Evolutionary conservation across 306 rosid genomes (phyloP).

Genomic region (Acacia acuminata): DNA sequence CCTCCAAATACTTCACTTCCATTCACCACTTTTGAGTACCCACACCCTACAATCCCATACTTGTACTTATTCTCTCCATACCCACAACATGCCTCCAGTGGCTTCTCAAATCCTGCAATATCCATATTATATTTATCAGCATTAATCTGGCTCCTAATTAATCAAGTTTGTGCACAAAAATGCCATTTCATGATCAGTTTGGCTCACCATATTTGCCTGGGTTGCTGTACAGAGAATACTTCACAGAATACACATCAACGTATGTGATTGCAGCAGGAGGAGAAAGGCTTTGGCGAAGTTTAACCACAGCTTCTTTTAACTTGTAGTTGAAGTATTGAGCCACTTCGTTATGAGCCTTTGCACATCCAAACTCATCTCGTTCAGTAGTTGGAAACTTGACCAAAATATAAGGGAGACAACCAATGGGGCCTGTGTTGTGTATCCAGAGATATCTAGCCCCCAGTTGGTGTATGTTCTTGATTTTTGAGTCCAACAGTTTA

Average conservation of each 20-base stretch:
- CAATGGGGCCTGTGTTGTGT: slow-evolving; percentile 50
- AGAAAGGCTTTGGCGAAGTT: slow-evolving; percentile 46
- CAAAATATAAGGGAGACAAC: slow-evolving; percentile 37
- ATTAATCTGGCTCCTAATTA: background rate
- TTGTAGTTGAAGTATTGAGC: slow-evolving; percentile 55
- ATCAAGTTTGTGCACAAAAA: background rate
- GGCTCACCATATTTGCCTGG: slow-evolving; percentile 33
- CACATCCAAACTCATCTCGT: slow-evolving; percentile 58
- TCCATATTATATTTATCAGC: background rate
- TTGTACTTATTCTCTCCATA: slow-evolving; percentile 54
- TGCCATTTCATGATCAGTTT: background rate
- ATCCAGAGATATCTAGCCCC: slow-evolving; percentile 52
- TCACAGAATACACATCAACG: slow-evolving; percentile 55
- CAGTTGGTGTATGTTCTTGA: slow-evolving; percentile 27
- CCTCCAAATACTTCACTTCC: slow-evolving; percentile 43
- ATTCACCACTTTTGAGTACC: slow-evolving; percentile 25
- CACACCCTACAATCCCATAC: slow-evolving; percentile 28
- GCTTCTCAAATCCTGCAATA: slow-evolving; percentile 52
- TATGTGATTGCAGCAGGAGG: slow-evolving; percentile 60
- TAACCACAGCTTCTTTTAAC: slow-evolving; percentile 46
- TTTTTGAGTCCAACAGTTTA: slow-evolving; percentile 1
- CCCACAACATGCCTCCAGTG: slow-evolving; percentile 56
- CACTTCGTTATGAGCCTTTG: slow-evolving; percentile 31
- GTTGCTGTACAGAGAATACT: slow-evolving; percentile 40
- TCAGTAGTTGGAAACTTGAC: slow-evolving; percentile 23